A percentile compares a stretch with the other conserved stretches of the same genome.
These are phyloP conservation scores for Solanum acaule DNA, from an alignment of 257 asterid genomes.

Conservation along the genomic window DNA sequence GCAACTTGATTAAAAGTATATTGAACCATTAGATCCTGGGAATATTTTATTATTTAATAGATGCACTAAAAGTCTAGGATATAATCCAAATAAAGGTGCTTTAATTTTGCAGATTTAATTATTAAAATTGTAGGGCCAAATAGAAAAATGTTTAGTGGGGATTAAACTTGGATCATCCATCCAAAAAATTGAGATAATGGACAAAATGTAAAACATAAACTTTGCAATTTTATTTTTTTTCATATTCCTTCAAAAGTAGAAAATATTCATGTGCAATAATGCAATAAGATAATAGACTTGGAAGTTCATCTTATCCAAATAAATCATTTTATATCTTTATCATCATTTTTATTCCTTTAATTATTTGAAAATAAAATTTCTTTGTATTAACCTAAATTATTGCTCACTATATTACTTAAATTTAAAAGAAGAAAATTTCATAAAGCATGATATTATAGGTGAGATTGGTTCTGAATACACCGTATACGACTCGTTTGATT, in stretches of 20 bases:
- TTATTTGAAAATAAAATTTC: neutral
- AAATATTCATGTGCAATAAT: neutral
- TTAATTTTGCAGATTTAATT: neutral
- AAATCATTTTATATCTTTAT: neutral
- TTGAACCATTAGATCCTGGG: neutral
- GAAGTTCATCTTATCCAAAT: neutral
- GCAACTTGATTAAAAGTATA: slow-evolving; percentile 3
- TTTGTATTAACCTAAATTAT: neutral
- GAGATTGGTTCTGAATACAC: too few relatives aligned
- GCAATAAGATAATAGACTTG: too few relatives aligned
- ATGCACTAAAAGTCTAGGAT: neutral
- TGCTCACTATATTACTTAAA: neutral
- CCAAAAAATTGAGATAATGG: neutral
- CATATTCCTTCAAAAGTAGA: neutral
- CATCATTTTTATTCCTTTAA: neutral
- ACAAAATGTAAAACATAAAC: neutral
- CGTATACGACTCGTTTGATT: too few relatives aligned
- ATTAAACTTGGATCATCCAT: neutral
- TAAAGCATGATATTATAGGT: too few relatives aligned
- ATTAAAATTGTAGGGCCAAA: neutral
- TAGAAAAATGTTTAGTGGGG: neutral
- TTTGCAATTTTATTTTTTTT: neutral
- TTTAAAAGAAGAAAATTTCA: too few relatives aligned
- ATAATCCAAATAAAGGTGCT: neutral
- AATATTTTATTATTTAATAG: neutral